Evolutionary conservation across 345 rosid species (phyloP).

Genomic region (Dipteronia dyeriana): DNA sequence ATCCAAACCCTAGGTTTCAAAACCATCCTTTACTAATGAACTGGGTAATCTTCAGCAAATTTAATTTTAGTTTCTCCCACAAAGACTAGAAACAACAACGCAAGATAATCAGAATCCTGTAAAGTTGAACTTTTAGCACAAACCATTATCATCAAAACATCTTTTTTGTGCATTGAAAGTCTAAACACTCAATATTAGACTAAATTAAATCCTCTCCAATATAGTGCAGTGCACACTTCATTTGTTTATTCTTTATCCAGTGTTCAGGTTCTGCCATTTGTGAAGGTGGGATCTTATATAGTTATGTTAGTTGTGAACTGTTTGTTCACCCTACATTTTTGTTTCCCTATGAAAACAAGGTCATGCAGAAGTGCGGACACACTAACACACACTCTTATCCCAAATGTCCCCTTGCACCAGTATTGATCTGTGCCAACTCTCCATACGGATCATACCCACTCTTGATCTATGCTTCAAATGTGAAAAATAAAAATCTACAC

Average conservation of each 20-base stretch:
- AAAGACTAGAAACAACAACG: background rate
- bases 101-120: constrained; percentile 7
- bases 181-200: background rate
- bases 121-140: background rate
- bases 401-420: background rate
- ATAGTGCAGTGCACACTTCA: background rate
- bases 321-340: background rate
- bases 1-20: background rate
- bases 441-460: background rate
- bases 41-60: background rate
- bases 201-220: background rate
- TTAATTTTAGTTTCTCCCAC: background rate
- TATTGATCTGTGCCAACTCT: background rate
- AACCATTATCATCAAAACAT: background rate
- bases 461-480: background rate
- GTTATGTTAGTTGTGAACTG: background rate
- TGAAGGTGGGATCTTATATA: background rate
- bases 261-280: background rate
- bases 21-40: background rate
- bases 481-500: background rate
- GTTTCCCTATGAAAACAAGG: background rate
- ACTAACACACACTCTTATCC: background rate
- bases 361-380: background rate
- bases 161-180: background rate
- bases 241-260: background rate